These are phyloP conservation scores for Sanghuangporus sanghuang DNA, from an alignment of 1,284 basidiomycete species.

Conservation along the genomic window DNA sequence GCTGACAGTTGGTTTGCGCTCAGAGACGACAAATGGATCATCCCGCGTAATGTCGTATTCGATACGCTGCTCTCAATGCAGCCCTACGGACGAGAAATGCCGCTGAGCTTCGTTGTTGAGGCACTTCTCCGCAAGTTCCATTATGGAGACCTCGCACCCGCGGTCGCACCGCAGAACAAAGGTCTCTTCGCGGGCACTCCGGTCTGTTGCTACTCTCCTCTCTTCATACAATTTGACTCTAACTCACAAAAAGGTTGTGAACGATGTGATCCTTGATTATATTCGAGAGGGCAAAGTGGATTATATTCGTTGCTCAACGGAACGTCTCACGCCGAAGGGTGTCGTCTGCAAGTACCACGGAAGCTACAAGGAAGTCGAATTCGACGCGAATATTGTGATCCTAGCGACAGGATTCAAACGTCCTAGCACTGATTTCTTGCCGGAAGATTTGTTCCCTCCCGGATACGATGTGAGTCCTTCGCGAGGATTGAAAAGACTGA, in stretches of 20 bases:
- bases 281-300: slow-evolving; percentile 43
- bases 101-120: slow-evolving; percentile 49
- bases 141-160: slow-evolving; percentile 47
- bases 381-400: slow-evolving; percentile 52
- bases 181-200: slow-evolving; percentile 45
- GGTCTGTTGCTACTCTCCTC: slow-evolving; percentile 22
- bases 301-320: slow-evolving; percentile 53
- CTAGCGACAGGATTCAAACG: slow-evolving; percentile 59
- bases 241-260: slow-evolving; percentile 40
- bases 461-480: slow-evolving; percentile 37
- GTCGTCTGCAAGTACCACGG: slow-evolving; percentile 36
- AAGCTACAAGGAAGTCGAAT: slow-evolving; percentile 31
- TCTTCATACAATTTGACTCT: background rate
- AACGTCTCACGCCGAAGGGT: slow-evolving; percentile 39
- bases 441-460: slow-evolving; percentile 55
- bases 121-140: slow-evolving; percentile 43
- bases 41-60: slow-evolving; percentile 49
- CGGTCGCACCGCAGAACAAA: slow-evolving; percentile 32
- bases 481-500: background rate
- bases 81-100: slow-evolving; percentile 55
- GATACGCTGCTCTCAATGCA: slow-evolving; percentile 51
- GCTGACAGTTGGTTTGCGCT: background rate
- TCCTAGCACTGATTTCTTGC: slow-evolving; percentile 51
- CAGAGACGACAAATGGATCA: slow-evolving; percentile 40
- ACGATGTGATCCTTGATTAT: slow-evolving; percentile 49